phyloP scores from a whole-genome alignment of 2,329 filamentous ascomycete species.

The Alternaria tenuissima region DNA sequence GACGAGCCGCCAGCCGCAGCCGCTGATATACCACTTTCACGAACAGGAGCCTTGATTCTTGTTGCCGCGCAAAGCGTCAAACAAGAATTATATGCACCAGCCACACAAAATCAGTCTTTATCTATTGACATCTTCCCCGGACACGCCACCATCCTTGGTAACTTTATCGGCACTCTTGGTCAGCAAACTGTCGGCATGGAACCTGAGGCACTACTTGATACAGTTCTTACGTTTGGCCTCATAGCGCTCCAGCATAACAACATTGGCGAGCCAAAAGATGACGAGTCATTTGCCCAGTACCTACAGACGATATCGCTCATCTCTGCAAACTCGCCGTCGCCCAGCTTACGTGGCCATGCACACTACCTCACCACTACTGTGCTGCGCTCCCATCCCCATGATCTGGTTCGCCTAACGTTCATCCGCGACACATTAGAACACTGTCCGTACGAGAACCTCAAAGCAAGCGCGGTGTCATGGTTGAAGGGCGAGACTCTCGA shows the following conservation, averaged over 20 bases:
- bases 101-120: slow-evolving; percentile 43
- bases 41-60: slow-evolving; percentile 63
- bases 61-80: slow-evolving; percentile 62
- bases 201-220: slow-evolving; percentile 63
- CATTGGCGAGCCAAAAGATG: slow-evolving; percentile 57
- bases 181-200: slow-evolving; percentile 49
- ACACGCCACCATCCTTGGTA: slow-evolving; percentile 59
- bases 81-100: slow-evolving; percentile 58
- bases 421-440: slow-evolving; percentile 65
- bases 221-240: slow-evolving; percentile 61
- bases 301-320: slow-evolving; percentile 59
- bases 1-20: slow-evolving; percentile 63
- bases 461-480: slow-evolving; percentile 67
- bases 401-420: slow-evolving; percentile 61
- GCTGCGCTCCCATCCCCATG: slow-evolving; percentile 63
- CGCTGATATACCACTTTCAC: slow-evolving; percentile 64
- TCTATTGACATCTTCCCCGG: slow-evolving; percentile 62
- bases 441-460: slow-evolving; percentile 62
- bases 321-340: slow-evolving; percentile 58
- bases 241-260: slow-evolving; percentile 57
- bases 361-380: slow-evolving; percentile 60
- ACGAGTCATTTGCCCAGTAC: slow-evolving; percentile 63
- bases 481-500: slow-evolving; percentile 67
- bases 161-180: slow-evolving; percentile 58
- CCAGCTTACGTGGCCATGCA: slow-evolving; percentile 58